These are phyloP conservation scores for Phytopythium montanum DNA, from an alignment of 352 stramenopile species.

Conservation along the genomic window DNA sequence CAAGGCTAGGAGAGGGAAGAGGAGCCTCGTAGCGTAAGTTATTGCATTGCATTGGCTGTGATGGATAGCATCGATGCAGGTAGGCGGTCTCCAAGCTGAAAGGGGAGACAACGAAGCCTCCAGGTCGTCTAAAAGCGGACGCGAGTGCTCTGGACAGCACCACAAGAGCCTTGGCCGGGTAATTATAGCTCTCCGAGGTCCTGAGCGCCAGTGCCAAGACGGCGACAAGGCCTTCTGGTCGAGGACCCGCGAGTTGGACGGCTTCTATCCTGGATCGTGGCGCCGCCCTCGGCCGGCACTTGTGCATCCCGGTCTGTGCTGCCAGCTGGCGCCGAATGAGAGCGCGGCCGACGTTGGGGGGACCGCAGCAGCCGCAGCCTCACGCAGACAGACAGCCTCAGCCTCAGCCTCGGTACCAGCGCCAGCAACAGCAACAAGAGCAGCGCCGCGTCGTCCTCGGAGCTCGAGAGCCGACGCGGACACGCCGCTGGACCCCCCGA, in stretches of 20 bases:
- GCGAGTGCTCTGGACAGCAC: neutral
- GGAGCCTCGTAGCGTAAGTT: neutral
- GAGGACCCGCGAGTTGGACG: neutral
- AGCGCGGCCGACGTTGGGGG: conserved; percentile 3
- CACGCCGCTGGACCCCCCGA: neutral
- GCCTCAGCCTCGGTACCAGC: no score
- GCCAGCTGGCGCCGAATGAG: conserved; percentile 9
- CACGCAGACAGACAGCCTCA: neutral
- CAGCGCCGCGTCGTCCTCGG: neutral
- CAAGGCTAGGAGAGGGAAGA: neutral
- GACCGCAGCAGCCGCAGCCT: neutral
- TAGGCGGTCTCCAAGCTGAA: no score
- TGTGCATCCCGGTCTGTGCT: neutral
- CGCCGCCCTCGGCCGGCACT: neutral
- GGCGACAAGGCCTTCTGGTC: neutral
- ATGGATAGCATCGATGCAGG: no score
- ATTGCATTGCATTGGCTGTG: neutral
- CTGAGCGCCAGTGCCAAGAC: neutral
- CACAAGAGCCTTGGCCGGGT: neutral
- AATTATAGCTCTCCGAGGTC: neutral
- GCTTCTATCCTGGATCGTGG: neutral
- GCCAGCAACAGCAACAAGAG: no score
- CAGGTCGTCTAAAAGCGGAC: neutral
- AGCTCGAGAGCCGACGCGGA: neutral
- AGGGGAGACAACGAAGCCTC: no score